Evolutionary conservation across 148 eudicot genomes (phyloP), one percentile per base, ranked within the genome.

Genomic region (Silene latifolia): DNA sequence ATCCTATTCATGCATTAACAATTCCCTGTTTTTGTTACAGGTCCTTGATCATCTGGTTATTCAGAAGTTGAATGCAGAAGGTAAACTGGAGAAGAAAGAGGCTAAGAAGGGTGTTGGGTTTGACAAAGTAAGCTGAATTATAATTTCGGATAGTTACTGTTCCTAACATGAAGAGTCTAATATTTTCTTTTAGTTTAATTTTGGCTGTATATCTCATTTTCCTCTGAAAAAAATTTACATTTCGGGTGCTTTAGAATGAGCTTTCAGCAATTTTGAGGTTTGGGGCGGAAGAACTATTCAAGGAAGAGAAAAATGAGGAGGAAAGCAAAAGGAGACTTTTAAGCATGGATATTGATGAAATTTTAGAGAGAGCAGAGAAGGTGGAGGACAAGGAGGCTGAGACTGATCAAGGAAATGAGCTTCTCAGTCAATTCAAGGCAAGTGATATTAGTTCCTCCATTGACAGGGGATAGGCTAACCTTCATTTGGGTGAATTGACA

Each of bases 1-100:
- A 47, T 18, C 39, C n/a, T 6, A 18, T 68, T 68, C 20, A 25
- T 32, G 29, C 44, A 39, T 63, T 72, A 67, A 62, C 8, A 63
- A 59, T 42, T 6, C 13, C n/a, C 44, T 74, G 5, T 54, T 57
- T 12, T 80, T 21, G 66, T 72, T 46, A 27, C 57, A 96, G 99
- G 99, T 96, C 66, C 93, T 96, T 79, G 99, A 96, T 77, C 99
- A 96, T 88, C 79, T 96, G 83, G 99, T 96, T 78, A 95, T 92
- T 75, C 99, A 96, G 81, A 96, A 96, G 82, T 85, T 96, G 68
- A 96, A 96, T 86, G 99, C 99, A 3, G 99, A 96, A 87, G 99
- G 99, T 17, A 89, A 85, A 76, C 79, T 96, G 82, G 99, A 96
- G 89, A 96, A 90, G 81, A 92, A 95, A 78, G 99, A 96, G 86